Evolutionary conservation across 495 filamentous ascomycete genomes (phyloP).

Genomic region (Hyaloscypha variabilis): DNA sequence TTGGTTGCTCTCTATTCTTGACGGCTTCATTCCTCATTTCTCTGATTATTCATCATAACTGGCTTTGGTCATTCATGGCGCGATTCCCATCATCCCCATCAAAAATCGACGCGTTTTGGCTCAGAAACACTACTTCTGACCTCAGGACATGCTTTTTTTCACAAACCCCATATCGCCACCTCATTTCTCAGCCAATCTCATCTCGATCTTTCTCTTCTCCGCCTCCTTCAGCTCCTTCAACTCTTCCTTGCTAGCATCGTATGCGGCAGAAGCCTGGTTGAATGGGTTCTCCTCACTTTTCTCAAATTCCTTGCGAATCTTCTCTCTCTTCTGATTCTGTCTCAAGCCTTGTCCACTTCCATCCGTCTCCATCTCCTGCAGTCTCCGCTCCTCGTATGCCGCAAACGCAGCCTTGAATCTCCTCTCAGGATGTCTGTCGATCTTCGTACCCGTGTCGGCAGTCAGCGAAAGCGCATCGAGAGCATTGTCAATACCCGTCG

Average conservation of each 20-base stretch:
- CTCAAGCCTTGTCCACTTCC: constrained; percentile 69
- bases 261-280: constrained; percentile 72
- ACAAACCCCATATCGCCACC: background rate
- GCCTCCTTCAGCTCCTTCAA: constrained; percentile 61
- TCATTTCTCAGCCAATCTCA: constrained; percentile 52
- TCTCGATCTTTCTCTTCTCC: constrained; percentile 78
- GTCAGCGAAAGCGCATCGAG: constrained; percentile 80
- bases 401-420: constrained; percentile 86
- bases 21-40: background rate
- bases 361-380: constrained; percentile 85
- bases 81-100: background rate
- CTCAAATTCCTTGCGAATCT: constrained; percentile 86
- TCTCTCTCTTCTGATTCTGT: constrained; percentile 76
- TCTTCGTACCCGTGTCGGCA: constrained; percentile 49
- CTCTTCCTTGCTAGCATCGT: constrained; percentile 82
- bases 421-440: constrained; percentile 85
- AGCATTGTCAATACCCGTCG: constrained; percentile 87
- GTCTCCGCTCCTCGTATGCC: constrained; percentile 80
- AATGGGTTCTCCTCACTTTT: constrained; percentile 93
- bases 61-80: background rate
- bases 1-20: background rate
- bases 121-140: background rate
- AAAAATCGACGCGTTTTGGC: background rate
- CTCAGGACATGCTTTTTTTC: background rate
- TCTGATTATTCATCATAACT: background rate